Conservation (phyloP, 495 filamentous ascomycete species). For the Penicillium samsonianum region DNA sequence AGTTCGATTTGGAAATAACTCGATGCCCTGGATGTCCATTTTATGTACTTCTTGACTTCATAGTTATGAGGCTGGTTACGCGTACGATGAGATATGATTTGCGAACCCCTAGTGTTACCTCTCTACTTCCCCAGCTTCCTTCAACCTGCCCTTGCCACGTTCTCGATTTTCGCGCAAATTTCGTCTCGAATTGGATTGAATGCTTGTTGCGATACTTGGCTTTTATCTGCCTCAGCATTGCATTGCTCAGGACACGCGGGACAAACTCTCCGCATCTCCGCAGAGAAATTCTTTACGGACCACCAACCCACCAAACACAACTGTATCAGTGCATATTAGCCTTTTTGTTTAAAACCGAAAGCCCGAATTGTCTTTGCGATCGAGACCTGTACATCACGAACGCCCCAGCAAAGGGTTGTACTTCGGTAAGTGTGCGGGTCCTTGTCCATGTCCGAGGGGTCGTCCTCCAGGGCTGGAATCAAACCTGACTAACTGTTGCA, state of each 20-base stretch:
- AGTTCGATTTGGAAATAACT: background rate
- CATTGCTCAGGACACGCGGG: constrained; percentile 4
- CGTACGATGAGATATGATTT: constrained; percentile 11
- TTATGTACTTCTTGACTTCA: background rate
- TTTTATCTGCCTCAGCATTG: background rate
- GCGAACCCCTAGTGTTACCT: constrained; percentile 6
- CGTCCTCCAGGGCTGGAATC: background rate
- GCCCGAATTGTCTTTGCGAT: background rate
- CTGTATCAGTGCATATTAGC: background rate
- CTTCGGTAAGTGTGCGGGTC: constrained; percentile 2
- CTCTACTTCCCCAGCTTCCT: constrained; percentile 21
- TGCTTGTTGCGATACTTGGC: background rate
- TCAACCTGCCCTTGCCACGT: constrained; percentile 9
- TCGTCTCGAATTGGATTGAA: background rate
- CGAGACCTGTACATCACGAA: background rate
- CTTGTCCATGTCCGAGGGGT: constrained; percentile 2
- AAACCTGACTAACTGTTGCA: background rate
- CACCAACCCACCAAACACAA: background rate
- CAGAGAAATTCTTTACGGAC: constrained; percentile 12
- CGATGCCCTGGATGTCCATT: too few relatives aligned
- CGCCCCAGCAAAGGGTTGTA: background rate
- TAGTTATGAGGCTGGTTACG: background rate
- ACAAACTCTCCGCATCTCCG: constrained; percentile 13
- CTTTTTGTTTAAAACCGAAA: background rate
- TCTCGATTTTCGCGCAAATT: constrained; percentile 1